Evolutionary conservation across 805 yeast genomes (phyloP).

Genomic region (Hanseniaspora hatyaiensis): DNA sequence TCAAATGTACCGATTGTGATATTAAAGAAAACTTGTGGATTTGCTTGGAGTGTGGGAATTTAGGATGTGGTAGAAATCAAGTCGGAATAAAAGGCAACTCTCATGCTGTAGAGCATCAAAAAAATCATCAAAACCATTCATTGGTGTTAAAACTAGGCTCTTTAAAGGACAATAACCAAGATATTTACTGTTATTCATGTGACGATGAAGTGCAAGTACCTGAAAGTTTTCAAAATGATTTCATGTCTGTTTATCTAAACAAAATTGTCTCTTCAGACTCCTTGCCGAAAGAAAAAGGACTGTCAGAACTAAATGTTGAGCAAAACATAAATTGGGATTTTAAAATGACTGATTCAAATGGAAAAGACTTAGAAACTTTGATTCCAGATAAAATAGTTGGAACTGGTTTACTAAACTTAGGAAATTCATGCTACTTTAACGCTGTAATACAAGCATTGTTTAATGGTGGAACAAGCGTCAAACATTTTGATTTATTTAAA

Average conservation of each 20-base stretch:
- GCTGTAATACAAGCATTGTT: conserved; percentile 68
- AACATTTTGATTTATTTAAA: neutral
- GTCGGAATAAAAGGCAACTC: conserved; percentile 91
- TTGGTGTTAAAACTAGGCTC: conserved; percentile 89
- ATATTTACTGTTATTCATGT: conserved; percentile 78
- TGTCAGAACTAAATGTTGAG: conserved; percentile 82
- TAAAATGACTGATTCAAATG: conserved; percentile 59
- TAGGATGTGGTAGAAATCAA: conserved; percentile 92
- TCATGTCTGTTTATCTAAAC: conserved; percentile 33
- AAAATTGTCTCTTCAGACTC: conserved; percentile 54
- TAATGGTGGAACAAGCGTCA: conserved; percentile 24
- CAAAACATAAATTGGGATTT: conserved; percentile 93
- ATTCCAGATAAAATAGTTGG: conserved; percentile 38
- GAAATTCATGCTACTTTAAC: conserved; percentile 84
- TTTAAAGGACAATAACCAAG: conserved; percentile 58
- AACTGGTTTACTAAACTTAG: conserved; percentile 74
- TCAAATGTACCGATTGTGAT: conserved; percentile 48
- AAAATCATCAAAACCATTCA: conserved; percentile 45
- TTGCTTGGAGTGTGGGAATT: conserved; percentile 77
- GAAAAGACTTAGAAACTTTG: conserved; percentile 50
- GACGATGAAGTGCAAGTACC: conserved; percentile 81
- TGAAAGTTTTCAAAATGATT: conserved; percentile 19
- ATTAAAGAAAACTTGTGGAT: conserved; percentile 78
- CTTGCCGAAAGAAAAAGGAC: conserved; percentile 71
- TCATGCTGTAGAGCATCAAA: conserved; percentile 71